A percentile compares a stretch with the other conserved stretches of the same genome.
Conservation (phyloP, 2,329 filamentous ascomycete genomes). For the Calonectria montana region DNA sequence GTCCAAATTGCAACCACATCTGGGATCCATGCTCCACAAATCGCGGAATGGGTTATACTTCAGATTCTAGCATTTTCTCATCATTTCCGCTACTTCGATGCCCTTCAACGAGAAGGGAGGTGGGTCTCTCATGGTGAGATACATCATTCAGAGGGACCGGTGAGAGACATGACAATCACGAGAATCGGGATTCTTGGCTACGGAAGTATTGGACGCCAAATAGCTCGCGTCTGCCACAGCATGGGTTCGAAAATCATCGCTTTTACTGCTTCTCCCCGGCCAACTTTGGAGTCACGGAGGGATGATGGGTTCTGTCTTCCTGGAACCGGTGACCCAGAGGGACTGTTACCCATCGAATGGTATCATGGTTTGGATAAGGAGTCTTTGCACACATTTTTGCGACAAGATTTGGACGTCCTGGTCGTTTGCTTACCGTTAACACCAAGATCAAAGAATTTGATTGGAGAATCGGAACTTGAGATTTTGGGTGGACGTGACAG, state of each 20-base stretch:
- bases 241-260: constrained; percentile 76
- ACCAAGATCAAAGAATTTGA: constrained; percentile 47
- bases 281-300: constrained; percentile 64
- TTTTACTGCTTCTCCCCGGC: constrained; percentile 70
- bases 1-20: background rate
- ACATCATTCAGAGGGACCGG: background rate
- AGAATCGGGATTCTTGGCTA: constrained; percentile 45
- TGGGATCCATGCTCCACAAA: background rate
- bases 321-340: background rate
- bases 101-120: background rate
- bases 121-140: background rate
- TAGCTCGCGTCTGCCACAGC: constrained; percentile 62
- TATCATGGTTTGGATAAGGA: constrained; percentile 45
- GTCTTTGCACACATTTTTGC: constrained; percentile 58
- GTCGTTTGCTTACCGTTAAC: constrained; percentile 53
- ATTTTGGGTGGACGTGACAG: background rate
- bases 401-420: constrained; percentile 55
- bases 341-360: background rate
- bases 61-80: background rate
- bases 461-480: constrained; percentile 46
- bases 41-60: background rate
- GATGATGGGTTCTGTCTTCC: background rate
- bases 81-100: background rate
- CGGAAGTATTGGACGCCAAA: constrained; percentile 57
- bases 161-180: background rate